Evolutionary conservation across 345 rosid species (phyloP).

Genomic region (Corymbia maculata): DNA sequence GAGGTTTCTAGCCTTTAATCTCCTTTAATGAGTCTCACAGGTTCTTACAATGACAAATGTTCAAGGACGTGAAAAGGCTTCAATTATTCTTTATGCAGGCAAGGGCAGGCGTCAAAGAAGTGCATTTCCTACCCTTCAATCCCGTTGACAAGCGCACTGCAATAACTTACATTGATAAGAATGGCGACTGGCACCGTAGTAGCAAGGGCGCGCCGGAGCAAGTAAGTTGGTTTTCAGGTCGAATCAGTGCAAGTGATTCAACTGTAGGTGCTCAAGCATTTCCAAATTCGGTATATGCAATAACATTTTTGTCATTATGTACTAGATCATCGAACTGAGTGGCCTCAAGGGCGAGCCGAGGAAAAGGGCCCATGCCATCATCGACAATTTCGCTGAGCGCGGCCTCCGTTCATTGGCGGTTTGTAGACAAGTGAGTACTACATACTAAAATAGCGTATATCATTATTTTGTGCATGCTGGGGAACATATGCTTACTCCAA

Average conservation of each 20-base stretch:
- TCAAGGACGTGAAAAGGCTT: not conserved
- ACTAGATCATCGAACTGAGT: slow-evolving; percentile 73
- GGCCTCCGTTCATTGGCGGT: slow-evolving; percentile 86
- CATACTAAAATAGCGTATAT: not conserved
- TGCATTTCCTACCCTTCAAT: slow-evolving; percentile 91
- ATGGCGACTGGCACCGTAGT: slow-evolving; percentile 68
- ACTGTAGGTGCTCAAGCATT: not conserved
- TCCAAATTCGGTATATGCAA: not conserved
- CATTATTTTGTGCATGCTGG: not conserved
- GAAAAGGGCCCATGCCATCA: slow-evolving; percentile 49
- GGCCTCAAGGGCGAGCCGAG: slow-evolving; percentile 39
- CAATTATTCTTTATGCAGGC: slow-evolving; percentile 27
- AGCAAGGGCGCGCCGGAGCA: slow-evolving; percentile 99
- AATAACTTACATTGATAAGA: slow-evolving; percentile 60
- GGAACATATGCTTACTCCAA: not conserved
- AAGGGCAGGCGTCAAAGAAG: slow-evolving; percentile 78
- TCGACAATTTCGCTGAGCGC: slow-evolving; percentile 59
- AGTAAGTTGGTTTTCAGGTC: slow-evolving; percentile 10
- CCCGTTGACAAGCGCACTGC: slow-evolving; percentile 95
- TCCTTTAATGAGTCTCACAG: not conserved
- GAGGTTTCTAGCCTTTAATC: slow-evolving; percentile 24
- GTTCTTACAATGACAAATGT: not conserved
- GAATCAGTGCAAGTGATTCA: not conserved
- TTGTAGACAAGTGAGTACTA: slow-evolving; percentile 45
- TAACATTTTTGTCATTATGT: not conserved